Evolutionary conservation across 2,329 filamentous ascomycete species (phyloP).

Genomic region (Paraconiothyrium brasiliense): DNA sequence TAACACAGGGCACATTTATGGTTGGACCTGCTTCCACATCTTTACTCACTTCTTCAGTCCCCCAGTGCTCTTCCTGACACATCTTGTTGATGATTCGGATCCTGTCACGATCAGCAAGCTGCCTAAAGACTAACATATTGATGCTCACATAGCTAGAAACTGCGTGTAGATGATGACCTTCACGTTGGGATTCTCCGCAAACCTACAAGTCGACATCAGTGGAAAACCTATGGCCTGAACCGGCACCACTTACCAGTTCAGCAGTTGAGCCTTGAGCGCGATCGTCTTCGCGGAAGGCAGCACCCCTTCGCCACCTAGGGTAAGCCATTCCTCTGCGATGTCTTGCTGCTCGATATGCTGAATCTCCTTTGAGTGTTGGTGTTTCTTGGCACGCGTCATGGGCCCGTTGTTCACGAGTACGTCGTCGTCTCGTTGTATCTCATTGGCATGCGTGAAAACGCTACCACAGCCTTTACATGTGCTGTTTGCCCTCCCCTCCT

Average conservation of each 20-base stretch:
- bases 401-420: constrained; percentile 17
- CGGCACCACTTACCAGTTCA: constrained; percentile 46
- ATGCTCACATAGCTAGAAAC: constrained; percentile 59
- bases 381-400: constrained; percentile 33
- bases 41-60: constrained; percentile 48
- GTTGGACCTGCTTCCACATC: neutral
- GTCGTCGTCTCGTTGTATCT: constrained; percentile 32
- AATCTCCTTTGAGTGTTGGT: constrained; percentile 21
- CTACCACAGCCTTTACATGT: constrained; percentile 49
- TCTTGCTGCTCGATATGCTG: constrained; percentile 34
- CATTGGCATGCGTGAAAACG: constrained; percentile 29
- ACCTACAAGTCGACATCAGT: constrained; percentile 23
- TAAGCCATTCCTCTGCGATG: constrained; percentile 52
- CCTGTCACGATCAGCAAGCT: constrained; percentile 28
- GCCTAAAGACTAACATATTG: neutral
- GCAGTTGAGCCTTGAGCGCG: constrained; percentile 56
- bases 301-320: constrained; percentile 44
- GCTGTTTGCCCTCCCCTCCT: constrained; percentile 15
- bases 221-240: neutral
- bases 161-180: constrained; percentile 71
- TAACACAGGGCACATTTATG: neutral
- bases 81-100: constrained; percentile 61
- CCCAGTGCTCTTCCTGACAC: constrained; percentile 62
- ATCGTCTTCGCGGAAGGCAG: constrained; percentile 58
- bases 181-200: constrained; percentile 53